Evolutionary conservation across 805 yeast species (phyloP).

Genomic region (Suhomyces kilbournensis): DNA sequence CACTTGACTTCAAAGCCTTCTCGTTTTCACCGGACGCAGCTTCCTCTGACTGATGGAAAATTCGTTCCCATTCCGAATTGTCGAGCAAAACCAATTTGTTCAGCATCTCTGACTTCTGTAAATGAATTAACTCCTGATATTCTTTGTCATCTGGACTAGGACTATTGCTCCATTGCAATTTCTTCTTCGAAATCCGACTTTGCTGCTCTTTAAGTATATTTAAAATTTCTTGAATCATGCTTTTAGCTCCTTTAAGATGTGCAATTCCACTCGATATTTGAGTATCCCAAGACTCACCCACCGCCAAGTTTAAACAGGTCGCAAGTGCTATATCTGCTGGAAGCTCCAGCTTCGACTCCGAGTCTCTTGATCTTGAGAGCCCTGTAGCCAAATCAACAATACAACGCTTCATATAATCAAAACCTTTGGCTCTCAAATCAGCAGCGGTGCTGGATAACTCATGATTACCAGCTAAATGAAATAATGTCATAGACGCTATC

Average conservation of each 20-base stretch:
- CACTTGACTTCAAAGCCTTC: constrained; percentile 1
- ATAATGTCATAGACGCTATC: constrained; percentile 63
- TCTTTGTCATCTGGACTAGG: constrained; percentile 8
- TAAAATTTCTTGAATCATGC: constrained; percentile 52
- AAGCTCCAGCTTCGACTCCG: constrained; percentile 20
- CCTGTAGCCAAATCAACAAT: constrained; percentile 60
- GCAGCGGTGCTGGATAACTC: constrained; percentile 44
- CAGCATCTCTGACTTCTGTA: constrained; percentile 12
- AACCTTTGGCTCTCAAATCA: constrained; percentile 47
- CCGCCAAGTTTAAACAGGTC: constrained; percentile 60
- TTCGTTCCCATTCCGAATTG: constrained; percentile 31
- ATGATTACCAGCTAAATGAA: constrained; percentile 45
- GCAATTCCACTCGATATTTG: constrained; percentile 67
- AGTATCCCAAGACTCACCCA: constrained; percentile 68
- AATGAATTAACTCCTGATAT: constrained; percentile 1
- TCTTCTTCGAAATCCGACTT: constrained; percentile 10
- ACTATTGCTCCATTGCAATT: constrained; percentile 6
- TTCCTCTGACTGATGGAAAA: constrained; percentile 13
- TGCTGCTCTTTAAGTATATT: constrained; percentile 26
- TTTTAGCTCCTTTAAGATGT: constrained; percentile 64
- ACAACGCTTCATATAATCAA: constrained; percentile 57
- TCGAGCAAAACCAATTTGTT: constrained; percentile 29
- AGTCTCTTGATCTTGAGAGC: constrained; percentile 28
- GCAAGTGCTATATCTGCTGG: constrained; percentile 67
- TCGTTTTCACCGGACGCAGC: not conserved